Evolutionary conservation across 306 rosid genomes (phyloP), one percentile per base, ranked within the genome.

Genomic region (Lithocarpus polystachyus): DNA sequence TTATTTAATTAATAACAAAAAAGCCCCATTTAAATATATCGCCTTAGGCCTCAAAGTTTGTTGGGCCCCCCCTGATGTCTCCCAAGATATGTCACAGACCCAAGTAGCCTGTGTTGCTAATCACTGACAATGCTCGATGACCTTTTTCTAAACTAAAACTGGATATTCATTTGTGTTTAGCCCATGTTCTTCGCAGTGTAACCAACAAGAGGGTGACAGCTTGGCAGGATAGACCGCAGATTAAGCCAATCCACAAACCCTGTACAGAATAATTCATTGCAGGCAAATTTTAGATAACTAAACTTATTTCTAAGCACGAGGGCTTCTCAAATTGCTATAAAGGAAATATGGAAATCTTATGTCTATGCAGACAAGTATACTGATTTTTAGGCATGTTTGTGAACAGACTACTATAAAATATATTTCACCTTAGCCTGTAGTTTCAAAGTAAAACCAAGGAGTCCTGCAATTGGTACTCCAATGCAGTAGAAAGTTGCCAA

Each of bases 241-340:
- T 90, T 73, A 92, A 64, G 68, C 94, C 96, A 56, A 92, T 88
- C 97, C 98, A 94, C 81, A 94, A 86, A n/a, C 96, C 98, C 97
- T 94, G 75, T 22, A 71, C 13, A 65, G 4, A 52, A 76, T 45
- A 48, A 54, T 54, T 13, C 22, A 67, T 5, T 14, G 18, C 28
- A 61, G n/a, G 53, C 37, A 64, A 62, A 28, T 62, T 19, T 62
- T 24, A 29, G 28, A 62, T 57, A 22, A 57, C 29, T 57, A 22
- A 57, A 57, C 6, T 20, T 62, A 17, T 22, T 76, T 40, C 15
- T 22, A 11, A 53, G 64, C 53, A 48, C 5, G 53, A 48, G 4
- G 4, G 53, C 15, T 48, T 48, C 17, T 48, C 53, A 48, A 48
- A 12, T 48, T 48, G 4, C 52, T 45, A 48, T 13, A 48, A 48